Percentiles rank a stretch among this genome's conserved stretches.
phyloP scores from a whole-genome alignment of 805 yeast species.

The Kuraishia capsulata region DNA sequence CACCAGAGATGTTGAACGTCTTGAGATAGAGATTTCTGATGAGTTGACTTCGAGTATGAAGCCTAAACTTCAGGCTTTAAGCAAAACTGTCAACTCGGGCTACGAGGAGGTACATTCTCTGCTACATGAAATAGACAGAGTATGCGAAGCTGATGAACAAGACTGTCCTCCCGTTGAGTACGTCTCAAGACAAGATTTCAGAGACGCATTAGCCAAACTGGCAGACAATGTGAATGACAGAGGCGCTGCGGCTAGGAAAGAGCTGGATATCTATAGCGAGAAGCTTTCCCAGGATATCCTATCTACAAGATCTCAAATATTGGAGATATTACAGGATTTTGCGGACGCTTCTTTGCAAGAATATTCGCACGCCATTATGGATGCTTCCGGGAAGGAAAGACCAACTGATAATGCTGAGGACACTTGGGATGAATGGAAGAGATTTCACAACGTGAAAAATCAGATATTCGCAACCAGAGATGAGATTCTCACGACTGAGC shows the following conservation, averaged over 20 bases:
- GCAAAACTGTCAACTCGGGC: constrained; percentile 14
- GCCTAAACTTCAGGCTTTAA: constrained; percentile 23
- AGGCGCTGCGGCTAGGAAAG: constrained; percentile 22
- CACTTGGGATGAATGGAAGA: constrained; percentile 51
- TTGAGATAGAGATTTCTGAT: constrained; percentile 18
- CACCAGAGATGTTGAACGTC: constrained; percentile 21
- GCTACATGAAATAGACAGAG: constrained; percentile 16
- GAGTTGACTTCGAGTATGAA: constrained; percentile 21
- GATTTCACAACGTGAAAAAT: constrained; percentile 48
- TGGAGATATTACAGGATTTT: constrained; percentile 68
- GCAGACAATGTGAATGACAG: constrained; percentile 18
- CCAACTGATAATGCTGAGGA: constrained; percentile 17
- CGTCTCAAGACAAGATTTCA: constrained; percentile 36
- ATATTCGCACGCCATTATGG: constrained; percentile 50
- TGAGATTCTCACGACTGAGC: constrained; percentile 26
- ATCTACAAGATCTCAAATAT: constrained; percentile 29
- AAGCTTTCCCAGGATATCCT: constrained; percentile 22
- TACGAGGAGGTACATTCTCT: constrained; percentile 17
- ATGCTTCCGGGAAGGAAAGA: constrained; percentile 2
- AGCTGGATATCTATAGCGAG: constrained; percentile 20
- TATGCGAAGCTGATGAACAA: constrained; percentile 3
- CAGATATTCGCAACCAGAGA: constrained; percentile 49
- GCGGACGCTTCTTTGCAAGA: constrained; percentile 59
- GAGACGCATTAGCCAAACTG: constrained; percentile 29
- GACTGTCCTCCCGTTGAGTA: constrained; percentile 11